Conservation (phyloP, 441 rosid species). For the Adansonia grandidieri region DNA sequence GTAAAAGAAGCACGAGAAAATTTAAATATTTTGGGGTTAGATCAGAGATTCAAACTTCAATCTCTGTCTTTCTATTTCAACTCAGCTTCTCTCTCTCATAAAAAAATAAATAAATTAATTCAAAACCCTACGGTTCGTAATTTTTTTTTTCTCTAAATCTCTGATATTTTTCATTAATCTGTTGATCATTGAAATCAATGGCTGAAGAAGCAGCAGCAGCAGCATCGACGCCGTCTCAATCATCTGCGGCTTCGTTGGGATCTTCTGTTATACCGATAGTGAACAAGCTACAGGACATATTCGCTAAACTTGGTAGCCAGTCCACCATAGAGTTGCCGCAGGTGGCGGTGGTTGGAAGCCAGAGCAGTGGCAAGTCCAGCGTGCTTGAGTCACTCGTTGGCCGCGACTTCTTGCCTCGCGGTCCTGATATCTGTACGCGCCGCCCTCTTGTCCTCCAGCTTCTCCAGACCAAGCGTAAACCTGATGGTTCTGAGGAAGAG, state of each 20-base stretch:
- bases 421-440: slow-evolving; percentile 72
- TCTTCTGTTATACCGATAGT: slow-evolving; percentile 88
- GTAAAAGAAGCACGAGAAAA: neutral
- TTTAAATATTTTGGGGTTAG: no score
- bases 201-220: slow-evolving; percentile 26
- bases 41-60: neutral
- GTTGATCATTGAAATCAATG: slow-evolving; percentile 16
- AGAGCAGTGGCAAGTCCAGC: slow-evolving; percentile 81
- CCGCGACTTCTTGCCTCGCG: slow-evolving; percentile 78
- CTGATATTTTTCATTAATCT: neutral
- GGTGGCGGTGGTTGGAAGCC: slow-evolving; percentile 82
- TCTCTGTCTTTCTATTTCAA: neutral
- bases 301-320: slow-evolving; percentile 85
- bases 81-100: neutral
- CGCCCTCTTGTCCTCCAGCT: slow-evolving; percentile 83
- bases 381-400: slow-evolving; percentile 83
- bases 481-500: slow-evolving; percentile 68
- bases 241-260: slow-evolving; percentile 58
- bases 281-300: slow-evolving; percentile 92
- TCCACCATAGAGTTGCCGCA: slow-evolving; percentile 79
- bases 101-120: neutral
- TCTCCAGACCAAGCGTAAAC: slow-evolving; percentile 63
- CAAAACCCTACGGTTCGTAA: slow-evolving; percentile 29
- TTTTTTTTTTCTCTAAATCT: neutral
- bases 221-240: slow-evolving; percentile 23